phyloP scores from a whole-genome alignment of 1,284 basidiomycete genomes.

The Cryptococcus sp. region DNA sequence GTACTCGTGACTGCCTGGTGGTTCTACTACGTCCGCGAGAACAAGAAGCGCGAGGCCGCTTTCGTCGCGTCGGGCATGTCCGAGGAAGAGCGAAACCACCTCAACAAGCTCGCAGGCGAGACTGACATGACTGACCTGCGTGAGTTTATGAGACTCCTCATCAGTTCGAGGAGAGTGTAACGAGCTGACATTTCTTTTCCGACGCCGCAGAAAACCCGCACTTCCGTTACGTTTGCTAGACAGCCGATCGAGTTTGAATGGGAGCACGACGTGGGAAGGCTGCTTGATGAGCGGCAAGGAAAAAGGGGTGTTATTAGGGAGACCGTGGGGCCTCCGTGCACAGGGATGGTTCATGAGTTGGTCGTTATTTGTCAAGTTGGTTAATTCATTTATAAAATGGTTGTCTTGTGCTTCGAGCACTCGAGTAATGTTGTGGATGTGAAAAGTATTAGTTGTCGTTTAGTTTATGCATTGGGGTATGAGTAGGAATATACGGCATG shows the following conservation, averaged over 20 bases:
- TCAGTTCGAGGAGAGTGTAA: background rate
- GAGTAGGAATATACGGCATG: no score
- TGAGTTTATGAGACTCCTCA: slow-evolving; percentile 7
- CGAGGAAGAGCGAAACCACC: slow-evolving; percentile 23
- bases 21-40: slow-evolving; percentile 26
- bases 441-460: no score
- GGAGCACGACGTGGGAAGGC: no score
- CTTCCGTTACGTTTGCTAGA: slow-evolving; percentile 30
- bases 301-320: no score
- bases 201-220: slow-evolving; percentile 20
- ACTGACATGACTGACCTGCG: slow-evolving; percentile 31
- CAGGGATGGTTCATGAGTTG: no score
- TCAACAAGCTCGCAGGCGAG: slow-evolving; percentile 31
- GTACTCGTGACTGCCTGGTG: slow-evolving; percentile 26
- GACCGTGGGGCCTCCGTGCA: no score
- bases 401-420: background rate
- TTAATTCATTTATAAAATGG: background rate
- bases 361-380: background rate
- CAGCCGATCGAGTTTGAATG: no score
- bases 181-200: background rate
- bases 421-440: no score
- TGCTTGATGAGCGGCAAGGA: no score
- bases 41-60: slow-evolving; percentile 26
- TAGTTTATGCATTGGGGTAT: no score
- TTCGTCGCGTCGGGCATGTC: slow-evolving; percentile 24